Evolutionary conservation across 768 basidiomycete genomes (phyloP), one percentile per base, ranked within the genome.

Genomic region (Rhodotorula kratochvilovae): DNA sequence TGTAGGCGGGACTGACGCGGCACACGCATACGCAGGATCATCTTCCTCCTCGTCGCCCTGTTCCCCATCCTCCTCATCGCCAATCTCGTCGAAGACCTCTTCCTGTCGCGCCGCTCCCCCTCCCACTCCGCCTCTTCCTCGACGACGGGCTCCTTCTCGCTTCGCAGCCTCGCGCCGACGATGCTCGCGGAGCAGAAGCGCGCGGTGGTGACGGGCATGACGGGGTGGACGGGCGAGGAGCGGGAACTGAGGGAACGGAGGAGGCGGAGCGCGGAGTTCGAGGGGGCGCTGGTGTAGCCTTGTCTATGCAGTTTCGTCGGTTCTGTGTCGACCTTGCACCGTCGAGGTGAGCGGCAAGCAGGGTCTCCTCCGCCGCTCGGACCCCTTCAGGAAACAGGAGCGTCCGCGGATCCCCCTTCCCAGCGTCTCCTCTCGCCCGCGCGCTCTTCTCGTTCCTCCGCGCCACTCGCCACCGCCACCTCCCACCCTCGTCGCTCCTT

Each of bases 51-150:
- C 7, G 25, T 71, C 15, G 53, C 54, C 13, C 46, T 71, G 10
- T 33, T 71, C 15, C 70, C 70, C n/a, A 4, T 61, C 36, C 31
- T 71, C n/a, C 45, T 66, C 39, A 4, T 71, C 46, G 53, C 60
- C 35, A 46, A 51, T 17, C 46, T 71, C 46, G 5, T 71, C 54
- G 43, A 66, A 15, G 48, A 31, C 25, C 4, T 46, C 13, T 4
- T 68, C 19, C 1, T 23, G 33, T 36, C 57, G 13, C 25, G 25
- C 10, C 36, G 27, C n/a, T 23, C 51, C 31, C 16, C 46, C 45
- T 42, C 58, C 2, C 33, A 42, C 23, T 46, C 57, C 13, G 1
- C 59, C 46, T 7, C 53, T 10, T 21, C 42, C 25, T 2, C 50
- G 2, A 0, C 43, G 2, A 31, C 68, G 15, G 23, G 8, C 8